Base-by-base conservation (phyloP, 257 asterid genomes). In the Solanum gracilifrons region DNA sequence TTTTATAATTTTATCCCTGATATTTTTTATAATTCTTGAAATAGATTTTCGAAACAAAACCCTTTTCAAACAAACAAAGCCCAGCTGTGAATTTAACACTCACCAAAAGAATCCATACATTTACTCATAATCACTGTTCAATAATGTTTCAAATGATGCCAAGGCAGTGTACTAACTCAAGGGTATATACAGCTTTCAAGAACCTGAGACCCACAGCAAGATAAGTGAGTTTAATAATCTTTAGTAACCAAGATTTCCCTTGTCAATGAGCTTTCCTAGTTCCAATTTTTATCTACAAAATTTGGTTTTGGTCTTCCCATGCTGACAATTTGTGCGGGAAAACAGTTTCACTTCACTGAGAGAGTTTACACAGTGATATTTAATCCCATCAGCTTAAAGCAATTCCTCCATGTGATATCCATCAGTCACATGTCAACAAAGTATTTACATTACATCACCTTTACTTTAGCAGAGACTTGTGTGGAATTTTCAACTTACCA, bases 401-500 rank as follows among this genome's bases (percentile, higher is more conserved):
- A 46, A 6, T 10, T 29, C n/a, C 69, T 27, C 25, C 29, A 31
- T 46, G 7, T 82, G 33, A 82, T 18, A 48, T 48, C 43, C 12
- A 29, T 48, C n/a, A 9, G 41, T 80, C 68, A 48, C 85, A 29
- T 27, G 85, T 80, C 41, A 80, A 80, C 39, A 29, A 41, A 46
- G n/a, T 46, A 46, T 16, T 27, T 46, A 79, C 25, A 46, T 16
- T 46, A 32, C 68, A 80, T 80, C 39, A 46, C 68, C 39, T 80
- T 46, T 46, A 80, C 25, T 15, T 80, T 8, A 46, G 68, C 13
- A 46, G 39, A 25, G 27, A 80, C 27, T 68, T 9, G 43, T 15
- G 39, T 27, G 39, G 39, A 41, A 80, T 43, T 80, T 39, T 80
- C 27, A 9, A 82, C 85, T 48, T 91, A 96, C 99, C 99, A 97